Evolutionary conservation across 2,329 filamentous ascomycete species (phyloP).

Genomic region (Hymenoscyphus fraxineus): DNA sequence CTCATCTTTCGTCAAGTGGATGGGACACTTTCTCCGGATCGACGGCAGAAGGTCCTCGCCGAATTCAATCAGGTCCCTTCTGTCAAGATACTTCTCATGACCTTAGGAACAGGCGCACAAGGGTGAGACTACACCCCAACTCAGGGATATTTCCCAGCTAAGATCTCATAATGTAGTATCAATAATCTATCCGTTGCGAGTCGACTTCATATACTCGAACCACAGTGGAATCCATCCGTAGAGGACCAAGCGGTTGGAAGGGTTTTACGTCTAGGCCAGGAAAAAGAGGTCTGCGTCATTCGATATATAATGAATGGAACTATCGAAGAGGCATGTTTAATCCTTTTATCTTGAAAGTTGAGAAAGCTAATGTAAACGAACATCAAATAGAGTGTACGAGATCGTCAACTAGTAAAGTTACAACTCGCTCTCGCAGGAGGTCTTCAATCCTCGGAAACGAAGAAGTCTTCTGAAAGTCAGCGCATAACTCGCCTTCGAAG

Average conservation of each 20-base stretch:
- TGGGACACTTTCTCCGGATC: conserved; percentile 9
- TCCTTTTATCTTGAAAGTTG: no score
- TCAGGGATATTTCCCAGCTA: not conserved
- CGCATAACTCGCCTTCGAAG: no score
- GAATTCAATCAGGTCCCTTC: conserved; percentile 13
- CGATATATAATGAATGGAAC: conserved; percentile 23
- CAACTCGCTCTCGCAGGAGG: no score
- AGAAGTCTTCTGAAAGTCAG: no score
- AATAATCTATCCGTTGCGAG: conserved; percentile 23
- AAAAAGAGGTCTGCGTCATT: conserved; percentile 18
- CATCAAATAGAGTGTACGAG: no score
- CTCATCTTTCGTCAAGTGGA: conserved; percentile 20
- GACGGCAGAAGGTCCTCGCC: conserved; percentile 15
- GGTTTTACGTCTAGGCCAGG: conserved; percentile 20
- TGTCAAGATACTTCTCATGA: conserved; percentile 21
- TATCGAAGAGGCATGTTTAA: conserved; percentile 21
- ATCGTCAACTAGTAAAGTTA: no score
- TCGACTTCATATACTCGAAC: conserved; percentile 24
- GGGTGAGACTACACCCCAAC: conserved; percentile 12
- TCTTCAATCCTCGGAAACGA: no score
- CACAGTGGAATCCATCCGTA: conserved; percentile 27
- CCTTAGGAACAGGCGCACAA: conserved; percentile 21
- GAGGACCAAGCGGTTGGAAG: conserved; percentile 25
- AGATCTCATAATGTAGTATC: not conserved
- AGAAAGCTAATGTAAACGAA: no score